A percentile compares a stretch with the other conserved stretches of the same genome.
These are phyloP conservation scores for Epichloe sp. DNA, from an alignment of 2,329 filamentous ascomycete species.

Conservation along the genomic window DNA sequence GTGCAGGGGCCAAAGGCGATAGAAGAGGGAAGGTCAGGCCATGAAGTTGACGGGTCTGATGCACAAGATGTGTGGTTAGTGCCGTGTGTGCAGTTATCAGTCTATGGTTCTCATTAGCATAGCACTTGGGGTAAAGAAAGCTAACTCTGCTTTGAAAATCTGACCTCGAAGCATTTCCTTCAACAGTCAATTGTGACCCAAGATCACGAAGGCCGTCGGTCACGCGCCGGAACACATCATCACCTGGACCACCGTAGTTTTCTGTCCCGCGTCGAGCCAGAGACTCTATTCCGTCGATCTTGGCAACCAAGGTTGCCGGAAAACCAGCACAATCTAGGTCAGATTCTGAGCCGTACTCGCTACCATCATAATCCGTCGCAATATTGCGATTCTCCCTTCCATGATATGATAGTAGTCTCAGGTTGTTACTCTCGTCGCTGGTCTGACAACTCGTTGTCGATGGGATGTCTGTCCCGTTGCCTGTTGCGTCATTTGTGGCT, in stretches of 20 bases:
- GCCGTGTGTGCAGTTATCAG: conserved; percentile 65
- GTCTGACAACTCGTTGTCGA: conserved; percentile 21
- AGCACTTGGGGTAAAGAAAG: background rate
- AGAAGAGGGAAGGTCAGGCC: conserved; percentile 58
- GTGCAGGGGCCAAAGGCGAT: conserved; percentile 51
- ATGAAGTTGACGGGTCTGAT: conserved; percentile 65
- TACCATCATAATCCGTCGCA: conserved; percentile 54
- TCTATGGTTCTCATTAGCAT: conserved; percentile 26
- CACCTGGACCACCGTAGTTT: conserved; percentile 48
- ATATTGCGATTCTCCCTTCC: conserved; percentile 36
- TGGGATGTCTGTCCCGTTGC: conserved; percentile 7
- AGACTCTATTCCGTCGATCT: conserved; percentile 61
- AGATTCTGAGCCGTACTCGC: conserved; percentile 60
- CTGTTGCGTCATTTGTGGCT: background rate
- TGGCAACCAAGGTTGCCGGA: conserved; percentile 50
- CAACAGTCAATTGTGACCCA: conserved; percentile 59
- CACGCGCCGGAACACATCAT: conserved; percentile 55
- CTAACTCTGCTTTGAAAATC: conserved; percentile 6
- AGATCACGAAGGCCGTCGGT: conserved; percentile 58
- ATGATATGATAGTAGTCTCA: conserved; percentile 31
- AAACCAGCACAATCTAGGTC: conserved; percentile 59
- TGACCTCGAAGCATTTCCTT: conserved; percentile 59
- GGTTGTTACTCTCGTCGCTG: conserved; percentile 20
- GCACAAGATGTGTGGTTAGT: conserved; percentile 58
- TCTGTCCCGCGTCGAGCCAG: conserved; percentile 54